Base-by-base conservation (phyloP, 1,139 yeast genomes). In the Nadsonia starkeyi-henricii region DNA sequence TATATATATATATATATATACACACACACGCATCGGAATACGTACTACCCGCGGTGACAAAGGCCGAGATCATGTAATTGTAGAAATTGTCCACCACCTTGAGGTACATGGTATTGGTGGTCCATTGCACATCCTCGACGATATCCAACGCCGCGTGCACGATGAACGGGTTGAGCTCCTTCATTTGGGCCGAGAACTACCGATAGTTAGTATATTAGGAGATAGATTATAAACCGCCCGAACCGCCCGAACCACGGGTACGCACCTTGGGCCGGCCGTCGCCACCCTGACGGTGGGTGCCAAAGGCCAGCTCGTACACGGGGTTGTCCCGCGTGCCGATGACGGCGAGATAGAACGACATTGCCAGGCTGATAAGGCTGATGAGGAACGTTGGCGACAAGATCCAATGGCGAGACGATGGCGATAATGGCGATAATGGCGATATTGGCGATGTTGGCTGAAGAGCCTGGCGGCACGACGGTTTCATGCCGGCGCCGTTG, bases 261-360 rank as follows among this genome's bases (percentile, higher is more conserved):
- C 58, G 20, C 51, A 62, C 66, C 52, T 61, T 76, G 37, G 82
- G 73, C 48, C 65, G 69, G 20, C 79, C 95, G 63, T 69, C 91
- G 52, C 72, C 79, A 26, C 76, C 75, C 53, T 71, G 78, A 48
- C 82, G 78, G 64, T 74, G 78, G 0, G 94, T 78, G 2, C 93
- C 85, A 53, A 91, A 82, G 61, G 88, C 96, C 12, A 88, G 73
- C 61, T 88, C 96, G 59, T 88, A 91, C 2, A 93, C 63, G 0
- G 96, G 96, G 53, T 77, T 77, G 62, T 91, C 98, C 45, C 77
- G 74, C 1, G 93, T 82, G 20, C 97, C 97, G 43, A 91, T 77
- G 47, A 91, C 82, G 17, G 94, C 84, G 59, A 93, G 78, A 65
- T 88, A 88, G 68, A 83, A 86, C 36, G 95, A 82, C 78, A 78